Conservation (phyloP, 78 protist genomes). For the Cavenderia fasciculata region DNA sequence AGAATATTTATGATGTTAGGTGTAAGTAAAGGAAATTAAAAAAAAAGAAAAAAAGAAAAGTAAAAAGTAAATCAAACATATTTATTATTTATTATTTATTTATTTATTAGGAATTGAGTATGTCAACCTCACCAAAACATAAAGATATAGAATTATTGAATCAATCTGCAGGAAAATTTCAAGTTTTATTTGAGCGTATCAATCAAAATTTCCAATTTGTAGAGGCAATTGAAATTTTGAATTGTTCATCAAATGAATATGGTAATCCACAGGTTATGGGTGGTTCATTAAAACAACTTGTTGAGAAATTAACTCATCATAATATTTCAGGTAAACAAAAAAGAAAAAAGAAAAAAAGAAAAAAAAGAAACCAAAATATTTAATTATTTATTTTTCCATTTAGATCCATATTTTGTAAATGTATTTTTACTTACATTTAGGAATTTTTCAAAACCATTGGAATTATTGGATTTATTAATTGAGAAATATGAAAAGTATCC, state of each 20-base stretch:
- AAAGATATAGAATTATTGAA: slow-evolving; percentile 32
- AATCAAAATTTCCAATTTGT: slow-evolving; percentile 84
- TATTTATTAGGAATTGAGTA: not conserved
- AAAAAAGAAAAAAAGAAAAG: no score
- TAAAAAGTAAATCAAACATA: no score
- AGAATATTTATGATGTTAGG: slow-evolving; percentile 28
- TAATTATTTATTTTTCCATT: not conserved
- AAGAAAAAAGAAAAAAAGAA: not conserved
- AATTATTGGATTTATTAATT: slow-evolving; percentile 27
- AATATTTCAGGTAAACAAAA: slow-evolving; percentile 44
- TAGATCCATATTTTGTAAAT: slow-evolving; percentile 58
- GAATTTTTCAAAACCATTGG: slow-evolving; percentile 29
- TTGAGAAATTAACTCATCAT: slow-evolving; percentile 79
- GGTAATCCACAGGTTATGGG: slow-evolving; percentile 85
- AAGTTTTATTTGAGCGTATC: slow-evolving; percentile 66
- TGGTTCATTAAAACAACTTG: slow-evolving; percentile 63
- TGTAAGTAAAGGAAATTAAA: no score
- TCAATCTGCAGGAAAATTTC: slow-evolving; percentile 19
- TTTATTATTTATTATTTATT: not conserved
- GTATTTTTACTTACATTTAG: slow-evolving; percentile 74
- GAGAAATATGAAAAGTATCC: slow-evolving; percentile 18
- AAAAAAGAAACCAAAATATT: not conserved
- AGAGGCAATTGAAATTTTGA: slow-evolving; percentile 67
- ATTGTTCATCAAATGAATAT: slow-evolving; percentile 73
- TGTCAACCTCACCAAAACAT: not conserved